A percentile compares a stretch with the other conserved stretches of the same genome.
phyloP scores from a whole-genome alignment of 495 filamentous ascomycete species.

The Hypoxylon rickii region DNA sequence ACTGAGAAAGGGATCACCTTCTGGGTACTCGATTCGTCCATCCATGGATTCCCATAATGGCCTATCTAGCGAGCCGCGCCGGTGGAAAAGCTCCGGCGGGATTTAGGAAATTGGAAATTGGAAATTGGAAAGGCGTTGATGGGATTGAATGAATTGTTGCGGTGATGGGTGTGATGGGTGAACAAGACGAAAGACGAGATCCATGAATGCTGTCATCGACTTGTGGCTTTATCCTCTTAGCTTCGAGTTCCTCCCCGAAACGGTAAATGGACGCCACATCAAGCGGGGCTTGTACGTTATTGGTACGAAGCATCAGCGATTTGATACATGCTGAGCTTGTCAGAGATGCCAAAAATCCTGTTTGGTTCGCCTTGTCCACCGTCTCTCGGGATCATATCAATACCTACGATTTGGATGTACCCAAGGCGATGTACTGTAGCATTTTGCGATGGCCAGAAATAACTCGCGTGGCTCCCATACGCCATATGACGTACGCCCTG shows the following conservation, averaged over 20 bases:
- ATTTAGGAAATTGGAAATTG: not conserved
- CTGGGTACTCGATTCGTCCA: conserved; percentile 6
- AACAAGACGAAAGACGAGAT: too few species aligned
- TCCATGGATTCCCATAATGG: conserved; percentile 3
- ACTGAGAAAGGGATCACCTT: not conserved
- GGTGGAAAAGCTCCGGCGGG: conserved; percentile 25
- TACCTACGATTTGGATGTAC: too few species aligned
- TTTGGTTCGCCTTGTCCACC: too few species aligned
- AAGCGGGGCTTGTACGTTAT: conserved; percentile 5
- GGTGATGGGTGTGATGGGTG: too few species aligned
- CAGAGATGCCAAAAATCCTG: conserved; percentile 18
- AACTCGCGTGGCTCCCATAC: conserved; percentile 2
- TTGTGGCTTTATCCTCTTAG: conserved; percentile 16
- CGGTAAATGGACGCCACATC: conserved; percentile 19
- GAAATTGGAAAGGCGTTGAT: not conserved
- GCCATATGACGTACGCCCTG: conserved; percentile 26
- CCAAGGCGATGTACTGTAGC: too few species aligned
- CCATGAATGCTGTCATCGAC: conserved; percentile 18
- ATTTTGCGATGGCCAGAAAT: too few species aligned
- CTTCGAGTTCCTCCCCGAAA: conserved; percentile 10
- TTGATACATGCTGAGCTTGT: conserved; percentile 7
- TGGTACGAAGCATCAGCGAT: not conserved
- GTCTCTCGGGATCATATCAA: too few species aligned
- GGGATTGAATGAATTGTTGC: too few species aligned
- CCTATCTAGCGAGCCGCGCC: conserved; percentile 3